phyloP scores from a whole-genome alignment of 2,329 filamentous ascomycete species.

The Diaporthe sp. region DNA sequence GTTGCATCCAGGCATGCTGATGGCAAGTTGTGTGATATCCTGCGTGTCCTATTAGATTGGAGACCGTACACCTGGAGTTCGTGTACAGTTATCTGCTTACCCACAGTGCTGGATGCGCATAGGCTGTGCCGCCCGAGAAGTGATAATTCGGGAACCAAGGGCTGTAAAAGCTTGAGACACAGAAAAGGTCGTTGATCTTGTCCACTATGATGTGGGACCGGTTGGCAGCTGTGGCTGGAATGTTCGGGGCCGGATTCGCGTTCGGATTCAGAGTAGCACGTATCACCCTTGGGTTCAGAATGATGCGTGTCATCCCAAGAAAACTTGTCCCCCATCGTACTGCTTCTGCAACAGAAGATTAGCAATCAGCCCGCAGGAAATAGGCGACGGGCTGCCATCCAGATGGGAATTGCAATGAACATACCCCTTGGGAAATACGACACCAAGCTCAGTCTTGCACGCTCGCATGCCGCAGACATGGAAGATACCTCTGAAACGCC shows the following conservation, averaged over 20 bases:
- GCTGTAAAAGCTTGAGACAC: background rate
- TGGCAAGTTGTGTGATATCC: background rate
- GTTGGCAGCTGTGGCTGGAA: background rate
- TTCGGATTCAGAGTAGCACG: background rate
- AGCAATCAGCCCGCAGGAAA: background rate
- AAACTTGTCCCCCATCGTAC: background rate
- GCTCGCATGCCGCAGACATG: background rate
- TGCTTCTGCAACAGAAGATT: background rate
- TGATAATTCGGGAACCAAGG: background rate
- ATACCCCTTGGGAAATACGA: background rate
- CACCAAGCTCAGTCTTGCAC: background rate
- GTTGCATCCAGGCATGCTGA: background rate
- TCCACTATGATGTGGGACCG: background rate
- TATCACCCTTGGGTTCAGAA: background rate
- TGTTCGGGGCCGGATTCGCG: no score
- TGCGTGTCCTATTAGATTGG: background rate
- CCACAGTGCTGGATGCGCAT: rapidly evolving
- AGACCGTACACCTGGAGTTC: no score
- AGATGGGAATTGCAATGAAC: background rate
- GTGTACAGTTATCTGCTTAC: background rate
- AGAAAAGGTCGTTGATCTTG: background rate
- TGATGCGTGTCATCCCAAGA: background rate
- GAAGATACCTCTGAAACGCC: background rate
- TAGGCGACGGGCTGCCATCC: background rate
- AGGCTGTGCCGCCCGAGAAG: background rate